Evolutionary conservation across 176 grass and related monocot species (phyloP).

Genomic region (Canna indica): DNA sequence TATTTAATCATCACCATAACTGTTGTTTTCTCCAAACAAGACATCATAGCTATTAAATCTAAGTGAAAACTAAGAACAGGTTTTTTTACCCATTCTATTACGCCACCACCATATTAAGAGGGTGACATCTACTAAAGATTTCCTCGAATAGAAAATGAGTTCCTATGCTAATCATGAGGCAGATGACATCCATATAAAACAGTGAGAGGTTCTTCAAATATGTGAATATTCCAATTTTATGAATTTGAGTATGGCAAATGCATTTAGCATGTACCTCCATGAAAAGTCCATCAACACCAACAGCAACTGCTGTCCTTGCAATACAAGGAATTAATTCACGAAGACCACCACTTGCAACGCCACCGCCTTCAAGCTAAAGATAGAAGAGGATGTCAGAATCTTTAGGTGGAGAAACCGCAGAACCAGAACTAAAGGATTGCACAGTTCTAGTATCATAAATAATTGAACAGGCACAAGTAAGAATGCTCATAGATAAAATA

Average conservation of each 20-base stretch:
- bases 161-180: neutral
- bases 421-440: neutral
- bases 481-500: neutral
- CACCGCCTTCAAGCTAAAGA: conserved; percentile 81
- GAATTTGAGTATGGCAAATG: neutral
- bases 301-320: conserved; percentile 78
- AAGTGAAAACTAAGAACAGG: too few species aligned
- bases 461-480: neutral
- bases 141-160: neutral
- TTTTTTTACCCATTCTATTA: too few species aligned
- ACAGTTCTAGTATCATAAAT: neutral
- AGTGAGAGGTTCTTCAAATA: neutral
- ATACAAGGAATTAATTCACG: conserved; percentile 95
- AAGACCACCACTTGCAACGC: conserved; percentile 81
- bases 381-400: neutral
- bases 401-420: neutral
- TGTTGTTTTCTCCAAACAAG: too few species aligned
- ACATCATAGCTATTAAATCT: too few species aligned
- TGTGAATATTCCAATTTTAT: neutral
- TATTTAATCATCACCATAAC: too few species aligned
- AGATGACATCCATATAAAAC: neutral
- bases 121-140: neutral
- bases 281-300: conserved; percentile 93
- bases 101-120: too few species aligned
- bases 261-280: conserved; percentile 61